A percentile compares a stretch with the other conserved stretches of the same genome.
Evolutionary conservation across 129 eudicot species (phyloP).

Genomic region (Centella asiatica): DNA sequence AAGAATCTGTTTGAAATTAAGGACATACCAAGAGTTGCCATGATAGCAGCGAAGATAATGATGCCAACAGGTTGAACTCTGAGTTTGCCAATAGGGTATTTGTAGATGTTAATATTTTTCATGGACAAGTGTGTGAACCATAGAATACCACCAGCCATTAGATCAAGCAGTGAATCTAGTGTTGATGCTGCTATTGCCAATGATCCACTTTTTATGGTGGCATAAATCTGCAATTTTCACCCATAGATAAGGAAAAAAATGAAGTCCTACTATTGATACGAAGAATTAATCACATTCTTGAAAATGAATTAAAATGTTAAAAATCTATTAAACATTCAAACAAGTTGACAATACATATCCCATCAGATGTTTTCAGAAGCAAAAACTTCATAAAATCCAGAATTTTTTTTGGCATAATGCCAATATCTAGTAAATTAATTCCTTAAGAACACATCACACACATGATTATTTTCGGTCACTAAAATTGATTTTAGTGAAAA

Average conservation of each 20-base stretch:
- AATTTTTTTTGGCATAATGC: too few relatives aligned
- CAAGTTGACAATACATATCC: too few relatives aligned
- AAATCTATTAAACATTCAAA: too few relatives aligned
- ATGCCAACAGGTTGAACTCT: conserved; percentile 75
- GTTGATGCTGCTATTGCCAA: conserved; percentile 76
- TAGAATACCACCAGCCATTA: conserved; percentile 69
- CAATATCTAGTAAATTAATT: too few relatives aligned
- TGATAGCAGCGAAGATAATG: conserved; percentile 64
- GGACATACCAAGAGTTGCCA: conserved; percentile 69
- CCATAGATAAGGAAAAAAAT: not conserved
- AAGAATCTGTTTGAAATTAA: not conserved
- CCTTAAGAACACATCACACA: too few relatives aligned
- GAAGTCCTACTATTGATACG: too few relatives aligned
- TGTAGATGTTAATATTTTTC: conserved; percentile 61
- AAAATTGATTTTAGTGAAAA: too few relatives aligned
- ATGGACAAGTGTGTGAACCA: conserved; percentile 67
- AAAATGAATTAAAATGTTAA: too few relatives aligned
- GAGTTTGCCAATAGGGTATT: conserved; percentile 64
- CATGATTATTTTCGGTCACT: too few relatives aligned
- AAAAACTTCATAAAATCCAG: too few relatives aligned
- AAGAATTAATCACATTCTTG: too few relatives aligned
- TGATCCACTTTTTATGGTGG: conserved; percentile 65
- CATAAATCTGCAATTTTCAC: conserved; percentile 42
- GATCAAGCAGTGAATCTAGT: conserved; percentile 66
- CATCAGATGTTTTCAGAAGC: too few relatives aligned